Percentiles rank a stretch among this genome's conserved stretches.
Evolutionary conservation across 2,329 filamentous ascomycete genomes (phyloP).

Genomic region (Fusarium continuum): DNA sequence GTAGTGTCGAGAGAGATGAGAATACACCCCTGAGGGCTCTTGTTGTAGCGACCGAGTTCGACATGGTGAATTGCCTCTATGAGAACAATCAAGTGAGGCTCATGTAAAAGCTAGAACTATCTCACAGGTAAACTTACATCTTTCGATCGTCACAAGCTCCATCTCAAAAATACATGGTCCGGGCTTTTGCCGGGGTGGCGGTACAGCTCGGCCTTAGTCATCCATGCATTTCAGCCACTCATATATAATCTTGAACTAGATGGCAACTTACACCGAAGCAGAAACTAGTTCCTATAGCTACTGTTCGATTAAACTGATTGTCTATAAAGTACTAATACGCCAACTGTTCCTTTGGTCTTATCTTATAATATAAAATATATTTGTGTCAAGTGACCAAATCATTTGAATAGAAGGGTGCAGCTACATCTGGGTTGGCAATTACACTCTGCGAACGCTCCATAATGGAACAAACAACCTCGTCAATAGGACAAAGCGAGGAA

Average conservation of each 20-base stretch:
- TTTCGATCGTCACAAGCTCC: conserved; percentile 42
- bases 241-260: conserved; percentile 3
- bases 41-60: conserved; percentile 49
- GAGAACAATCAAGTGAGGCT: conserved; percentile 13
- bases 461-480: conserved; percentile 44
- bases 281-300: background rate
- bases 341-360: background rate
- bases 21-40: conserved; percentile 50
- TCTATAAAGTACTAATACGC: background rate
- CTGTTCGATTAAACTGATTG: conserved; percentile 6
- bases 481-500: conserved; percentile 39
- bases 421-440: conserved; percentile 1
- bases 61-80: conserved; percentile 48
- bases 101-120: conserved; percentile 33
- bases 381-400: conserved; percentile 31
- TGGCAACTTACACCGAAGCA: conserved; percentile 21
- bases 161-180: conserved; percentile 38
- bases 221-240: conserved; percentile 12
- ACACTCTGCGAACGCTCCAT: conserved; percentile 14
- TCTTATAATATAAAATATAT: conserved; percentile 6
- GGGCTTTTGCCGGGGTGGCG: conserved; percentile 39
- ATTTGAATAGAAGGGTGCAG: conserved; percentile 7
- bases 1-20: conserved; percentile 45
- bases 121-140: conserved; percentile 43
- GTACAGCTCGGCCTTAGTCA: conserved; percentile 36